A percentile compares a stretch with the other conserved stretches of the same genome.
Conservation (phyloP, 257 asterid genomes). For the Penstemon barbatus region DNA sequence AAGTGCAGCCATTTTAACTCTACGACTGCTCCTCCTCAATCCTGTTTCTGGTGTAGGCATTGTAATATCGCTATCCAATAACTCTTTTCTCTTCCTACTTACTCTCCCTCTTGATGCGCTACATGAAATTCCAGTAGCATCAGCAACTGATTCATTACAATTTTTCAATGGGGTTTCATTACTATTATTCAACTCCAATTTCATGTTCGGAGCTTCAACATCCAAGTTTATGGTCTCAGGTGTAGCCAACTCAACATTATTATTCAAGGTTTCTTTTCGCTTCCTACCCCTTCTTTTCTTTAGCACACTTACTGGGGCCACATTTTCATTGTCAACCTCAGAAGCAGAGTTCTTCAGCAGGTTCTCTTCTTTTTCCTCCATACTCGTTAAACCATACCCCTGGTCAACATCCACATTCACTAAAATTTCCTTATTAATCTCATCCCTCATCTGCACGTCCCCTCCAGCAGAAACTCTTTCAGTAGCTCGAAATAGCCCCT, state of each 20-base stretch:
- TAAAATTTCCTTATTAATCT: conserved; percentile 25
- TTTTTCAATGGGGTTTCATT: conserved; percentile 32
- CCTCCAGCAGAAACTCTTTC: conserved; percentile 31
- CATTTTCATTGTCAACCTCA: conserved; percentile 38
- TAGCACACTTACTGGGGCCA: conserved; percentile 33
- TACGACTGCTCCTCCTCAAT: conserved; percentile 88
- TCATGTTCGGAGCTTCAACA: conserved; percentile 22
- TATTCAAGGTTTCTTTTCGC: conserved; percentile 43
- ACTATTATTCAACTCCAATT: conserved; percentile 31
- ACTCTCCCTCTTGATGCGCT: conserved; percentile 44
- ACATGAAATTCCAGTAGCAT: conserved; percentile 35
- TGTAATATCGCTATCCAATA: conserved; percentile 31
- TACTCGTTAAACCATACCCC: conserved; percentile 20
- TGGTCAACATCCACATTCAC: conserved; percentile 24
- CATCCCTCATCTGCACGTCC: conserved; percentile 28
- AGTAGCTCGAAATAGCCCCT: conserved; percentile 26
- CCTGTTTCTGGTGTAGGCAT: conserved; percentile 53
- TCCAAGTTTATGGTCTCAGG: conserved; percentile 36
- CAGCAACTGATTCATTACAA: conserved; percentile 27
- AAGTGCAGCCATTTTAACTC: conserved; percentile 48
- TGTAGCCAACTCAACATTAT: conserved; percentile 29
- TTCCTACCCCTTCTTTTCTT: conserved; percentile 68
- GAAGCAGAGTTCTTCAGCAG: conserved; percentile 29
- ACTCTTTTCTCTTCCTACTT: conserved; percentile 58
- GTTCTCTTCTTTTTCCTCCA: conserved; percentile 35